Conservation (phyloP, 352 stramenopile species). For the Peronosclerospora sorghi region DNA sequence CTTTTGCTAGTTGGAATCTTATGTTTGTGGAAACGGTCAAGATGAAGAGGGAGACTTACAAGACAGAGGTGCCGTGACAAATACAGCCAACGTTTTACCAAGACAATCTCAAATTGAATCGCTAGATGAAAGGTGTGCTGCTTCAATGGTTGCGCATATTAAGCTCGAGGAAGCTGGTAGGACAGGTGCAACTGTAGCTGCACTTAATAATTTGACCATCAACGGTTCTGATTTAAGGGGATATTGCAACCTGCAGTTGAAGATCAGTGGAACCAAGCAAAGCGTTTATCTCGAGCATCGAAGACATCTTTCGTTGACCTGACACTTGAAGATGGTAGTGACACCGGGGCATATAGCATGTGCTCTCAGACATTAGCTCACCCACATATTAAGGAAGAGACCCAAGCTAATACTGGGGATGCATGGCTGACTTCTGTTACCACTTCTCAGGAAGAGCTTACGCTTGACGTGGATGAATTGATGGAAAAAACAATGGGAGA, state of each 20-base stretch:
- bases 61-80: conserved; percentile 6
- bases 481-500: conserved; percentile 25
- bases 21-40: conserved; percentile 38
- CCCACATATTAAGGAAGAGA: conserved; percentile 17
- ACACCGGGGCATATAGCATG: conserved; percentile 4
- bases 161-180: conserved; percentile 11
- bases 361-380: conserved; percentile 2
- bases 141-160: conserved; percentile 3
- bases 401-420: conserved; percentile 18
- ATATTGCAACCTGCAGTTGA: not conserved
- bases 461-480: conserved; percentile 20
- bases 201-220: conserved; percentile 21
- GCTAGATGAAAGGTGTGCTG: conserved; percentile 1
- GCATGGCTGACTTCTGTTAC: conserved; percentile 19
- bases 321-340: conserved; percentile 25
- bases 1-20: conserved; percentile 32
- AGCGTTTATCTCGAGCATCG: conserved; percentile 3
- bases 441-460: conserved; percentile 6
- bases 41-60: conserved; percentile 20
- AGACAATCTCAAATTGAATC: not conserved
- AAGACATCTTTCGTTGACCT: conserved; percentile 24
- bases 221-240: not conserved
- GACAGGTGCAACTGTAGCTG: conserved; percentile 8
- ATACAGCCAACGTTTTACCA: not conserved
- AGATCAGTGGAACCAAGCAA: conserved; percentile 4